Evolutionary conservation across 768 basidiomycete genomes (phyloP).

Genomic region (Floccularia luteovirens): DNA sequence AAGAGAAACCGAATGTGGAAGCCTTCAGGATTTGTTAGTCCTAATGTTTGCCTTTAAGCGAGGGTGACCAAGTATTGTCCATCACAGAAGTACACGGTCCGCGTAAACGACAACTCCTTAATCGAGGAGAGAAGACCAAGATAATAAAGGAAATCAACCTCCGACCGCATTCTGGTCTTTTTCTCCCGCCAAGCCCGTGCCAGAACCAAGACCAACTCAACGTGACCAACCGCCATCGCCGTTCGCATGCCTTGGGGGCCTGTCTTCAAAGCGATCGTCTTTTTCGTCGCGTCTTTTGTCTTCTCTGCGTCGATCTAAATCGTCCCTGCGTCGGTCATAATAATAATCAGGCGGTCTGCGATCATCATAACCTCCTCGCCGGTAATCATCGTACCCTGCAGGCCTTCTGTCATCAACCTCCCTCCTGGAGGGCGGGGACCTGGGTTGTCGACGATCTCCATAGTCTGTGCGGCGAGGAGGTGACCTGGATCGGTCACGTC

Average conservation of each 20-base stretch:
- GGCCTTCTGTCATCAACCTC: conserved; percentile 80
- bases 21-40: conserved; percentile 6
- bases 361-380: conserved; percentile 79
- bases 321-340: conserved; percentile 86
- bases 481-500: conserved; percentile 81
- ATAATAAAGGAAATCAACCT: conserved; percentile 37
- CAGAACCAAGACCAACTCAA: conserved; percentile 37
- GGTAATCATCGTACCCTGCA: conserved; percentile 89
- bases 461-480: conserved; percentile 65
- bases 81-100: conserved; percentile 46
- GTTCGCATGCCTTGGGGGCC: conserved; percentile 64
- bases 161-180: conserved; percentile 28
- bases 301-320: conserved; percentile 60
- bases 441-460: conserved; percentile 68
- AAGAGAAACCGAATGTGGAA: not conserved
- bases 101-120: conserved; percentile 47
- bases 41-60: conserved; percentile 23
- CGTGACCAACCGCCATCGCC: conserved; percentile 75
- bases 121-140: conserved; percentile 38
- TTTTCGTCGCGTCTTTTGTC: conserved; percentile 79
- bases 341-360: conserved; percentile 79
- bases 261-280: conserved; percentile 75
- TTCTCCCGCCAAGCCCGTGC: conserved; percentile 21
- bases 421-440: conserved; percentile 77
- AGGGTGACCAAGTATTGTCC: conserved; percentile 35